phyloP scores from a whole-genome alignment of 768 basidiomycete genomes.

The Termitomyces eurrhizus region DNA sequence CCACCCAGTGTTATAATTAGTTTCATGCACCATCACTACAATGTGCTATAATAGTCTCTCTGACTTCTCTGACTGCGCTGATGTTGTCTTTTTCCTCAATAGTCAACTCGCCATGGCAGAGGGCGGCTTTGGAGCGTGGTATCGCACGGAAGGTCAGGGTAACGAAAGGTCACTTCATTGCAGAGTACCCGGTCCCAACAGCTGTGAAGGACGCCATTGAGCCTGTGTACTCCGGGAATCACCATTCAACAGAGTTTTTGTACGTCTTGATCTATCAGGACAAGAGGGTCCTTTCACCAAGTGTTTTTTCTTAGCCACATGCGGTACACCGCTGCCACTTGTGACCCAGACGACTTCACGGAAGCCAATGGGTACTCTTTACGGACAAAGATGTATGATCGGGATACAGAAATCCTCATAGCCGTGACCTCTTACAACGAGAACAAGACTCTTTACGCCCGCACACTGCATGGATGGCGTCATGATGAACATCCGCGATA shows the following conservation, averaged over 20 bases:
- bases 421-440: conserved; percentile 94
- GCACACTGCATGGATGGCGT: conserved; percentile 82
- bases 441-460: conserved; percentile 84
- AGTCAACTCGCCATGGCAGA: conserved; percentile 62
- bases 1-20: too few relatives aligned
- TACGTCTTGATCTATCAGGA: conserved; percentile 33
- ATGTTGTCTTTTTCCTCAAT: conserved; percentile 41
- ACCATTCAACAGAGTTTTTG: conserved; percentile 90
- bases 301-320: conserved; percentile 55
- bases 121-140: conserved; percentile 85
- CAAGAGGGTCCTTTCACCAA: neutral
- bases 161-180: conserved; percentile 89
- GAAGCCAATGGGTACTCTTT: conserved; percentile 80
- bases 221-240: conserved; percentile 60
- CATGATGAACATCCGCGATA: conserved; percentile 96
- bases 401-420: conserved; percentile 90
- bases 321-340: conserved; percentile 90
- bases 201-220: conserved; percentile 83
- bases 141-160: conserved; percentile 90
- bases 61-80: too few relatives aligned
- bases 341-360: conserved; percentile 86
- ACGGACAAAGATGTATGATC: conserved; percentile 81
- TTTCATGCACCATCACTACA: too few relatives aligned
- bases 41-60: too few relatives aligned
- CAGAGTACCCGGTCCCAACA: conserved; percentile 84